Percentiles rank a stretch among this genome's conserved stretches.
Evolutionary conservation across 2,329 filamentous ascomycete species (phyloP).

Genomic region (Diplodia sapinea): DNA sequence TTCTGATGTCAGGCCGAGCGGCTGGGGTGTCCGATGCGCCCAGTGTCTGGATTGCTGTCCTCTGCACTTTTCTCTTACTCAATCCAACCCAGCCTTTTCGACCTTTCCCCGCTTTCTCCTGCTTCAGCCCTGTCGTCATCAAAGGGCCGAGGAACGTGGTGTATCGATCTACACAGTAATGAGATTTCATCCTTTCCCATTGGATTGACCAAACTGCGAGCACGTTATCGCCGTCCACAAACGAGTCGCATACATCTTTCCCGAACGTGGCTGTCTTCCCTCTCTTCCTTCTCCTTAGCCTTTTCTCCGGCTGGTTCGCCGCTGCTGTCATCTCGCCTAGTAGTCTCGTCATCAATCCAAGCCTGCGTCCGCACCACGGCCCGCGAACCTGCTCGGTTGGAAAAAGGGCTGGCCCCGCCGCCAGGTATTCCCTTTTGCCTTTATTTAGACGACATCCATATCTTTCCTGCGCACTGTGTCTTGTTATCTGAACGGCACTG

Average conservation of each 20-base stretch:
- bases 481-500: too few species aligned
- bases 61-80: constrained; percentile 2
- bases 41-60: neutral
- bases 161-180: neutral
- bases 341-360: neutral
- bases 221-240: constrained; percentile 3
- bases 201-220: neutral
- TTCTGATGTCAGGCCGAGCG: constrained; percentile 20
- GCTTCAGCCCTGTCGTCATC: neutral
- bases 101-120: neutral
- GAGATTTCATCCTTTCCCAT: neutral
- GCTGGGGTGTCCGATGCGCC: neutral
- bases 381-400: neutral
- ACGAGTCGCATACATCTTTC: neutral
- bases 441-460: neutral
- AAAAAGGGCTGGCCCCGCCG: neutral
- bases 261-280: neutral
- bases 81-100: neutral
- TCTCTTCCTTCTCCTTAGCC: neutral
- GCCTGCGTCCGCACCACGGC: neutral
- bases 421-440: too few species aligned
- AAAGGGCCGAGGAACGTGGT: neutral
- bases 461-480: neutral
- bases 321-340: constrained; percentile 8
- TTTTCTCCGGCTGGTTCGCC: constrained; percentile 4